Evolutionary conservation across 306 rosid genomes (phyloP).

Genomic region (Erythrophleum fordii): DNA sequence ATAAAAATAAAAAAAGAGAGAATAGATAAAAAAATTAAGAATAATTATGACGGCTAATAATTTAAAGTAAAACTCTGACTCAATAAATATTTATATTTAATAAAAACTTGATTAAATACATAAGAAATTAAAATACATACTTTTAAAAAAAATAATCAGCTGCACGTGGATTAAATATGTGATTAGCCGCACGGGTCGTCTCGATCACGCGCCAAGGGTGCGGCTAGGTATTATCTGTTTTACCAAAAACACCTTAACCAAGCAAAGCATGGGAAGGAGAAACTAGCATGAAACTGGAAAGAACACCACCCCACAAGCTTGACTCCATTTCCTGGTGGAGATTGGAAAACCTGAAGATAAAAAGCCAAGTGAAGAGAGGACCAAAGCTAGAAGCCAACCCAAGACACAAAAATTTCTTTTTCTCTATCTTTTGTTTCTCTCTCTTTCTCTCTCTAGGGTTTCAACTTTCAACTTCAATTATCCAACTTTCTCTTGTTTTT

Average conservation of each 20-base stretch:
- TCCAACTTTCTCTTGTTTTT: slow-evolving; percentile 59
- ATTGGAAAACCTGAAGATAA: slow-evolving; percentile 48
- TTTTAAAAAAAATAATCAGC: too few relatives aligned
- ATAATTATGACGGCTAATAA: too few relatives aligned
- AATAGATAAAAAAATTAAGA: too few relatives aligned
- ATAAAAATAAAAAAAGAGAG: too few relatives aligned
- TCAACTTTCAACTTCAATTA: slow-evolving; percentile 34
- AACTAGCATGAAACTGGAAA: slow-evolving; percentile 60
- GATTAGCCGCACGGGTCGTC: not conserved
- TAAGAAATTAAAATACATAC: too few relatives aligned
- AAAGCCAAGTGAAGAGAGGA: slow-evolving; percentile 37
- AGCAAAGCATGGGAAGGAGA: slow-evolving; percentile 46
- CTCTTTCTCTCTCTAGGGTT: slow-evolving; percentile 62
- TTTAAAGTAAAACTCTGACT: too few relatives aligned
- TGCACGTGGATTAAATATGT: too few relatives aligned
- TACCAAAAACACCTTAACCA: slow-evolving; percentile 38
- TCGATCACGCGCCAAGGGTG: not conserved
- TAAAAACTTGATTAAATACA: too few relatives aligned
- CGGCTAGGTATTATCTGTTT: not conserved
- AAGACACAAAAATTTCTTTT: slow-evolving; percentile 4
- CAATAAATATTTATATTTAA: too few relatives aligned
- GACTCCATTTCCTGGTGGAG: slow-evolving; percentile 46
- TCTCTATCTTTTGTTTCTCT: too few relatives aligned
- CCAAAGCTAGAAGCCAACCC: slow-evolving; percentile 37
- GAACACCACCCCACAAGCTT: slow-evolving; percentile 54